phyloP scores from a whole-genome alignment of 2,329 filamentous ascomycete species.

The Fusarium sp. region DNA sequence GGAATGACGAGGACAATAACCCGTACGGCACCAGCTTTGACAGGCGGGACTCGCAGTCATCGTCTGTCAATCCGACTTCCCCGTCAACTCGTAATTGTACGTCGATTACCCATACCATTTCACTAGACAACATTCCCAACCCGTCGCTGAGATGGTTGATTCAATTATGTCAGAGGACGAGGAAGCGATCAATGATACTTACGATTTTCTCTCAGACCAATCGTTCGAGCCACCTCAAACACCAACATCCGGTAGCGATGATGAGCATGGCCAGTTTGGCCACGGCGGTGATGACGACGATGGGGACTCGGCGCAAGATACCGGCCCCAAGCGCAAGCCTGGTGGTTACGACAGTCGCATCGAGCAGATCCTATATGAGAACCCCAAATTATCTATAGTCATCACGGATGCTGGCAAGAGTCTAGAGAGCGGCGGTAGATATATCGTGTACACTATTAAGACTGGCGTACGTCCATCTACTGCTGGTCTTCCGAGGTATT shows the following conservation, averaged over 20 bases:
- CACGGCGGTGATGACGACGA: conserved; percentile 59
- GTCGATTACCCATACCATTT: conserved; percentile 43
- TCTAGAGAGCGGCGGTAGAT: conserved; percentile 87
- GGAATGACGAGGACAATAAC: conserved; percentile 99
- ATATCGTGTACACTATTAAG: conserved; percentile 96
- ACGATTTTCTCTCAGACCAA: conserved; percentile 41
- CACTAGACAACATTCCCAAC: not conserved
- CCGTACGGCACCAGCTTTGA: conserved; percentile 93
- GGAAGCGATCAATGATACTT: conserved; percentile 15
- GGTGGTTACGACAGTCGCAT: conserved; percentile 94
- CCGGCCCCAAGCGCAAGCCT: conserved; percentile 72
- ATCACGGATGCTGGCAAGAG: conserved; percentile 98
- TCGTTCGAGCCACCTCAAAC: conserved; percentile 74
- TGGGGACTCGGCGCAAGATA: conserved; percentile 52
- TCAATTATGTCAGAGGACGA: not conserved
- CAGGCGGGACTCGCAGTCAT: conserved; percentile 81
- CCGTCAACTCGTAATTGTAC: conserved; percentile 67
- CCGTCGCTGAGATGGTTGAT: conserved; percentile 1
- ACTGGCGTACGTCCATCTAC: conserved; percentile 75
- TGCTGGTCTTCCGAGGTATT: not conserved
- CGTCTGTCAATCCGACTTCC: conserved; percentile 72
- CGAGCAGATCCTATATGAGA: conserved; percentile 96
- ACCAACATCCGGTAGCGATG: conserved; percentile 74
- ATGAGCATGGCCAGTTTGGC: conserved; percentile 54
- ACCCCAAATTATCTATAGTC: conserved; percentile 86